These are phyloP conservation scores for Leccinum broughii DNA, from an alignment of 768 basidiomycete species.

Conservation along the genomic window DNA sequence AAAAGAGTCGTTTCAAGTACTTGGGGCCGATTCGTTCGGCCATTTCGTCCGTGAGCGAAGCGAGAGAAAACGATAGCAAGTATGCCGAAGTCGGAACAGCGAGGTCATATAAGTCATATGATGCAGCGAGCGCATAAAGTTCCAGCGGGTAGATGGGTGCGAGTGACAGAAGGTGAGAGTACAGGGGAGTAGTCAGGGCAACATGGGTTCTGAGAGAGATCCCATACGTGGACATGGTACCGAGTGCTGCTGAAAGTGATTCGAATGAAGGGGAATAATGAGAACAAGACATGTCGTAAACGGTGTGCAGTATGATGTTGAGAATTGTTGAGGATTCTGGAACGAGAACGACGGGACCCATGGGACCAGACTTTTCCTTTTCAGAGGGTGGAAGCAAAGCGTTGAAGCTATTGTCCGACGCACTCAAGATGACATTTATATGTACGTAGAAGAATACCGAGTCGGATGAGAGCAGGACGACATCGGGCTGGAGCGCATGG, in stretches of 20 bases:
- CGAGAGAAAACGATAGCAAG: slow-evolving; percentile 69
- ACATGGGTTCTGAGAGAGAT: slow-evolving; percentile 50
- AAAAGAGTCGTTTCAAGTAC: slow-evolving; percentile 81
- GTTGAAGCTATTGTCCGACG: slow-evolving; percentile 66
- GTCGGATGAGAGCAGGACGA: slow-evolving; percentile 69
- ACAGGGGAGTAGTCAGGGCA: slow-evolving; percentile 54
- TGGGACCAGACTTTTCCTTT: slow-evolving; percentile 40
- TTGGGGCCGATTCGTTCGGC: slow-evolving; percentile 68
- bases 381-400: slow-evolving; percentile 50
- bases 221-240: slow-evolving; percentile 60
- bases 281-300: slow-evolving; percentile 72
- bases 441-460: slow-evolving; percentile 86
- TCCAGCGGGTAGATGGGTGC: slow-evolving; percentile 71
- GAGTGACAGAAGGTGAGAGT: slow-evolving; percentile 59
- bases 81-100: slow-evolving; percentile 76
- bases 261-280: slow-evolving; percentile 73
- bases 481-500: slow-evolving; percentile 56
- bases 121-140: slow-evolving; percentile 70
- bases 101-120: slow-evolving; percentile 66
- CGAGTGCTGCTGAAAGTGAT: slow-evolving; percentile 55
- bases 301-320: slow-evolving; percentile 70
- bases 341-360: slow-evolving; percentile 57
- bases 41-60: slow-evolving; percentile 68
- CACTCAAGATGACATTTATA: slow-evolving; percentile 51
- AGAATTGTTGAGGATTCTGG: slow-evolving; percentile 61